Base-by-base conservation (phyloP, 2,329 filamentous ascomycete genomes). In the Chaetomiaceae sp. region DNA sequence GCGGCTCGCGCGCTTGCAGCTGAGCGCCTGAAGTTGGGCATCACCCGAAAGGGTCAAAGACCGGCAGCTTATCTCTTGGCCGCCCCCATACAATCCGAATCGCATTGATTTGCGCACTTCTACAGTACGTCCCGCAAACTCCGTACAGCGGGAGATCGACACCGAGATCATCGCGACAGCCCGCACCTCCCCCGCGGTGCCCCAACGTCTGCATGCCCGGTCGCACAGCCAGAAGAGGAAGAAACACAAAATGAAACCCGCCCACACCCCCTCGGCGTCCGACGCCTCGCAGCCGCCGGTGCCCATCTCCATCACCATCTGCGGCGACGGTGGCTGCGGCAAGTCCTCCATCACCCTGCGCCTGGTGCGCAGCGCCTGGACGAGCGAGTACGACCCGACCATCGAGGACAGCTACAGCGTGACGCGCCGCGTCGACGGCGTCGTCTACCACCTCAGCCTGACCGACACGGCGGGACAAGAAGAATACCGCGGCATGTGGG, bases 381-480 rank as follows among this genome's bases (percentile, higher is more conserved):
- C 85, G 7, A 83, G 83, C 58, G 86, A 90, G 64, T 88, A 88
- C 66, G 84, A 87, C 68, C 84, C 84, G 14, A 87, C 84, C 29
- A 87, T 87, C 65, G 84, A 88, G 68, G 87, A 93, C 73, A 88
- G 84, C 56, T 93, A 93, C 73, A 84, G 80, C 58, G 83, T 93
- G 52, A 90, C 86, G 40, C 84, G 87, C 56, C 78, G 76, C 58
- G 81, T 93, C 63, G 86, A 91, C 59, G 87, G 87, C 60, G 75
- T 91, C 43, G 81, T 79, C 41, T 91, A 90, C 73, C 84, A 87
- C 65, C 80, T 93, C 29, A 75, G 77, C 39, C 76, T 93, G 40
- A 91, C 86, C 49, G 87, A 93, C 70, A 91, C 87, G 1, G 87
- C 87, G 20, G 87, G 87, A n/a, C 87, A 93, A 65, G 87, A 93